Evolutionary conservation across 1,284 basidiomycete species (phyloP).

Genomic region (Leccinum solheimii): DNA sequence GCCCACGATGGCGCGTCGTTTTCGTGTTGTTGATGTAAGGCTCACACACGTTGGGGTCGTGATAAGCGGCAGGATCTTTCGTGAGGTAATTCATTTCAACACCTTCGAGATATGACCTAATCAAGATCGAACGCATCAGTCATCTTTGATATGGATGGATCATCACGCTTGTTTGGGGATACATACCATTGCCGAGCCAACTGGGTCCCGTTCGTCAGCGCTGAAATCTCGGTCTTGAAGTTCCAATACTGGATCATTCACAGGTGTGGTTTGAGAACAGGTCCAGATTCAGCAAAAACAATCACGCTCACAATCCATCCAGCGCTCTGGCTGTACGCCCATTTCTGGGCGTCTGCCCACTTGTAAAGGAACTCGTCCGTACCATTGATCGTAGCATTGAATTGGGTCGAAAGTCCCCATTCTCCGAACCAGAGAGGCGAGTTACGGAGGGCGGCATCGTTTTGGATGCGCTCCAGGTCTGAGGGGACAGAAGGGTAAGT

Average conservation of each 20-base stretch:
- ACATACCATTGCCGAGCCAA: slow-evolving; percentile 59
- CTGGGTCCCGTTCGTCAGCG: slow-evolving; percentile 45
- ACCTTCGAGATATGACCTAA: slow-evolving; percentile 74
- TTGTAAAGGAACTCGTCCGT: slow-evolving; percentile 56
- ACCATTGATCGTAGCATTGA: slow-evolving; percentile 54
- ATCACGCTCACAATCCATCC: slow-evolving; percentile 67
- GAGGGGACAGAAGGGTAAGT: neutral
- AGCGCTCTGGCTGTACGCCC: slow-evolving; percentile 57
- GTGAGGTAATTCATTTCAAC: slow-evolving; percentile 61
- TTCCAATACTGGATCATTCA: slow-evolving; percentile 65
- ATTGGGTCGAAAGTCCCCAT: slow-evolving; percentile 73
- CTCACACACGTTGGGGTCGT: slow-evolving; percentile 63
- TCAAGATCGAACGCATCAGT: neutral
- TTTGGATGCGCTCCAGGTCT: slow-evolving; percentile 31
- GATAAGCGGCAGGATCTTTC: slow-evolving; percentile 53
- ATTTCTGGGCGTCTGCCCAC: slow-evolving; percentile 82
- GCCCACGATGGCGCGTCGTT: neutral
- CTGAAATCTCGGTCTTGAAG: slow-evolving; percentile 67
- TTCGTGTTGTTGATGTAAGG: slow-evolving; percentile 39
- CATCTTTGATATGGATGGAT: neutral
- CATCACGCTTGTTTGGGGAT: neutral
- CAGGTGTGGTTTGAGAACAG: slow-evolving; percentile 6
- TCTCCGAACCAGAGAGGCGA: slow-evolving; percentile 52
- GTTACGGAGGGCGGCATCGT: slow-evolving; percentile 41
- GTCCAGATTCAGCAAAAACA: neutral